These are phyloP conservation scores for Tolypocladium ophioglossoides DNA, from an alignment of 2,329 filamentous ascomycete species.

Conservation along the genomic window DNA sequence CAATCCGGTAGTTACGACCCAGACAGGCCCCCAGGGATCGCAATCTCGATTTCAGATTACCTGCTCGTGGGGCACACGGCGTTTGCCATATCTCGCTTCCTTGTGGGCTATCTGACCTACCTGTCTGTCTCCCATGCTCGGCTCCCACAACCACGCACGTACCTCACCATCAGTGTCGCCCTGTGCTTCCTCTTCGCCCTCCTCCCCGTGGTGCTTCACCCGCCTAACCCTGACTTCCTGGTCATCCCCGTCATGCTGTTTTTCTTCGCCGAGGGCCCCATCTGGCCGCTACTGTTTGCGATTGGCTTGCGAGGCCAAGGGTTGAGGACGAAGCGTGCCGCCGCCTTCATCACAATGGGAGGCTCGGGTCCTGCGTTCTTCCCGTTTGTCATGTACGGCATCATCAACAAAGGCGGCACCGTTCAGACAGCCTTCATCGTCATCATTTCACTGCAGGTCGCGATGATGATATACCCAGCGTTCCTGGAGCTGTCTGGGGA, in stretches of 20 bases:
- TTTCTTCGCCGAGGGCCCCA: conserved; percentile 72
- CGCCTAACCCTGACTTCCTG: conserved; percentile 35
- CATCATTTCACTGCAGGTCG: conserved; percentile 41
- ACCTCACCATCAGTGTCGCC: conserved; percentile 52
- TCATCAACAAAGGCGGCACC: conserved; percentile 46
- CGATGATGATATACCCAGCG: conserved; percentile 36
- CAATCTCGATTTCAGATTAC: conserved; percentile 50
- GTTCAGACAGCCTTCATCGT: conserved; percentile 56
- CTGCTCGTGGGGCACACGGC: conserved; percentile 61
- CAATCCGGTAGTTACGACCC: conserved; percentile 17
- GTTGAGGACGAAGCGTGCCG: conserved; percentile 67
- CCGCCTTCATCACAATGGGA: conserved; percentile 67
- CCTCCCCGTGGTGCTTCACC: conserved; percentile 34
- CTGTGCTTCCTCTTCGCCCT: conserved; percentile 49
- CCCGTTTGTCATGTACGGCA: conserved; percentile 63
- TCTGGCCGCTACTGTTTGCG: conserved; percentile 74
- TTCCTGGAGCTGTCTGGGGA: conserved; percentile 37
- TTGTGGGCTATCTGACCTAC: conserved; percentile 54
- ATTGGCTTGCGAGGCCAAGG: conserved; percentile 73
- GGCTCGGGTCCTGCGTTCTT: conserved; percentile 64
- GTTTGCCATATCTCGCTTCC: conserved; percentile 66
- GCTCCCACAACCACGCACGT: conserved; percentile 56
- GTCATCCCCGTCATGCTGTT: conserved; percentile 56
- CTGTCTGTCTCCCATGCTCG: conserved; percentile 33
- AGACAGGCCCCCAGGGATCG: conserved; percentile 32